Evolutionary conservation across 331 rosid genomes (phyloP).

Genomic region (Rosa hybrid): DNA sequence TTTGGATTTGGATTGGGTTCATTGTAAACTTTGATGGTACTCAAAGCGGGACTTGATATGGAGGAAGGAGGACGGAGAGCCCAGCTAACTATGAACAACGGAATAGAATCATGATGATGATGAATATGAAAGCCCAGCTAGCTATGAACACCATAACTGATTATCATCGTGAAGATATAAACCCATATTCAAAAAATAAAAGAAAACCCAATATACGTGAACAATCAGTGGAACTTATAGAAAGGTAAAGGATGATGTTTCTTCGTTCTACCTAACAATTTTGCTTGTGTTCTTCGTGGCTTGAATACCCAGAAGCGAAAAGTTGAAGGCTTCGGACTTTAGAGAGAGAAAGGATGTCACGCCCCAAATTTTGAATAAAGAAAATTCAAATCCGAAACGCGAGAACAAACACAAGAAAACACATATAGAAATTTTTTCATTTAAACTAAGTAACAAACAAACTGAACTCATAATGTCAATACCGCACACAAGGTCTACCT

Average conservation of each 20-base stretch:
- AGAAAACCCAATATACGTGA: neutral
- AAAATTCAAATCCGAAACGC: no score
- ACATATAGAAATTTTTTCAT: no score
- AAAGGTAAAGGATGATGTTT: neutral
- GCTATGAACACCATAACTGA: slow-evolving; percentile 2
- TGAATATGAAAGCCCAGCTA: slow-evolving; percentile 1
- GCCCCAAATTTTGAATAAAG: no score
- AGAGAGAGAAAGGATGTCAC: neutral
- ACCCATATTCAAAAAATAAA: neutral
- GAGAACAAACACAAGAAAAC: no score
- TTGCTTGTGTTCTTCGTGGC: slow-evolving; percentile 7
- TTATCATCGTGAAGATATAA: neutral
- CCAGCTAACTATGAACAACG: no score
- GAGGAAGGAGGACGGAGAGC: no score
- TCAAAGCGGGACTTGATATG: no score
- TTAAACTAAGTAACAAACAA: no score
- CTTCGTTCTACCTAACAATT: slow-evolving; percentile 15
- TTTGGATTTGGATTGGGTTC: no score
- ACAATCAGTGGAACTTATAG: neutral
- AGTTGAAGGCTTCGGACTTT: slow-evolving; percentile 14
- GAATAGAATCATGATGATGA: neutral
- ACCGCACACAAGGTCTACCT: no score
- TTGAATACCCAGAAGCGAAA: slow-evolving; percentile 25
- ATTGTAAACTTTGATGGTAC: no score
- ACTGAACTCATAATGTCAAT: no score